These are phyloP conservation scores for Brassica rapa DNA, from an alignment of 345 rosid species.

Conservation along the genomic window DNA sequence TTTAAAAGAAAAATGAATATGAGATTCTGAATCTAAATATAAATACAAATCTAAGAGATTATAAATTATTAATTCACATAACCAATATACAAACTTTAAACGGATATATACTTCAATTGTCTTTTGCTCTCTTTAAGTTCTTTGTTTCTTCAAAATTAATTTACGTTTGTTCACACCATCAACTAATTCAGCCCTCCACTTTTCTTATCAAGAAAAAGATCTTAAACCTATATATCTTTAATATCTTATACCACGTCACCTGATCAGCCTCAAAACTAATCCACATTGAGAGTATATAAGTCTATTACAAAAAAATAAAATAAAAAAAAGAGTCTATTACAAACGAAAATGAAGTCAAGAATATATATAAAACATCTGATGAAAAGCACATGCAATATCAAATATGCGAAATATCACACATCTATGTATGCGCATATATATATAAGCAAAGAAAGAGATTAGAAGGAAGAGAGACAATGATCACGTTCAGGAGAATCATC, in stretches of 20 bases:
- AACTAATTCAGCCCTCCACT: not conserved
- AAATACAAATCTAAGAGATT: not conserved
- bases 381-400: conserved; percentile 20
- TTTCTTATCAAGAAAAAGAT: not conserved
- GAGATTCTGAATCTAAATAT: not conserved
- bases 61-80: not conserved
- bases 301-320: not conserved
- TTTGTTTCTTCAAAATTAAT: not conserved
- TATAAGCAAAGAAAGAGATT: conserved; percentile 1
- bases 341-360: not conserved
- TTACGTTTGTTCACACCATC: not conserved
- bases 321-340: not conserved
- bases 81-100: not conserved
- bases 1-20: too few relatives aligned
- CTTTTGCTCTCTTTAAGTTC: not conserved
- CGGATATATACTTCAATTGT: not conserved
- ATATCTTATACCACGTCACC: not conserved
- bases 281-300: not conserved
- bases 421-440: not conserved
- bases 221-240: not conserved
- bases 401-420: conserved; percentile 20
- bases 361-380: not conserved
- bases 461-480: conserved; percentile 66
- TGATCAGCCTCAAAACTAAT: conserved; percentile 8
- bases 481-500: conserved; percentile 84